A percentile compares a stretch with the other conserved stretches of the same genome.
Evolutionary conservation across 78 protist species (phyloP).

Genomic region (Salpingoeca rosetta): DNA sequence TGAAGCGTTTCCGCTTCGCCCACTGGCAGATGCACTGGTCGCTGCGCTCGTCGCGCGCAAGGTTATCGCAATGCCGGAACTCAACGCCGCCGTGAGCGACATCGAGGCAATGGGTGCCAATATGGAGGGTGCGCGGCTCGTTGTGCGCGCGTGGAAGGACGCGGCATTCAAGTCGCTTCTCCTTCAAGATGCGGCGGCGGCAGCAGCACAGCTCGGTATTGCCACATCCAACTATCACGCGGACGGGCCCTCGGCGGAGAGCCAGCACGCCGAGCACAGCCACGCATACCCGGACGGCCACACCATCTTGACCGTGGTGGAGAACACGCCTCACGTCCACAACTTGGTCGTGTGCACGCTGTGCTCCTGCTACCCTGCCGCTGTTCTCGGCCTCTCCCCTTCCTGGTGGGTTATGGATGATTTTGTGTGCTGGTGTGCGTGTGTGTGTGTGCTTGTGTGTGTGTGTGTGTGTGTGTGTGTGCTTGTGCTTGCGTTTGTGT

Average conservation of each 20-base stretch:
- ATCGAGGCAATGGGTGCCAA: background rate
- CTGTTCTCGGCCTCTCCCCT: conserved; percentile 39
- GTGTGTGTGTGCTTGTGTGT: too few relatives aligned
- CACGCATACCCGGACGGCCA: background rate
- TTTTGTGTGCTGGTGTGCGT: too few relatives aligned
- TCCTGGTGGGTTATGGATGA: too few relatives aligned
- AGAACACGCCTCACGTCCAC: conserved; percentile 14
- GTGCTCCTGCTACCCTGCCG: conserved; percentile 45
- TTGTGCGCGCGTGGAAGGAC: conserved; percentile 36
- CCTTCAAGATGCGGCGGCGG: conserved; percentile 14
- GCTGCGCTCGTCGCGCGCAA: background rate
- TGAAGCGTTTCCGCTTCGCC: background rate
- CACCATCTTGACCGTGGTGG: conserved; percentile 4
- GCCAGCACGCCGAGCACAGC: background rate
- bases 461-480: too few relatives aligned
- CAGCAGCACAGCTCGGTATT: conserved; percentile 10
- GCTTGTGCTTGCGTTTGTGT: too few relatives aligned
- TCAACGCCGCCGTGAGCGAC: background rate
- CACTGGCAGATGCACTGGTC: background rate
- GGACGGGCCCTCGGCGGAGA: background rate
- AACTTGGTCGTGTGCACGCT: conserved; percentile 52
- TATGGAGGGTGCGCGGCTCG: conserved; percentile 21
- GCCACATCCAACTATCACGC: background rate
- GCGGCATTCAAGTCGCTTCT: background rate
- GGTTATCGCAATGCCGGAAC: background rate